These are phyloP conservation scores for Cantharellus anzutake DNA, from an alignment of 768 basidiomycete genomes.

Conservation along the genomic window DNA sequence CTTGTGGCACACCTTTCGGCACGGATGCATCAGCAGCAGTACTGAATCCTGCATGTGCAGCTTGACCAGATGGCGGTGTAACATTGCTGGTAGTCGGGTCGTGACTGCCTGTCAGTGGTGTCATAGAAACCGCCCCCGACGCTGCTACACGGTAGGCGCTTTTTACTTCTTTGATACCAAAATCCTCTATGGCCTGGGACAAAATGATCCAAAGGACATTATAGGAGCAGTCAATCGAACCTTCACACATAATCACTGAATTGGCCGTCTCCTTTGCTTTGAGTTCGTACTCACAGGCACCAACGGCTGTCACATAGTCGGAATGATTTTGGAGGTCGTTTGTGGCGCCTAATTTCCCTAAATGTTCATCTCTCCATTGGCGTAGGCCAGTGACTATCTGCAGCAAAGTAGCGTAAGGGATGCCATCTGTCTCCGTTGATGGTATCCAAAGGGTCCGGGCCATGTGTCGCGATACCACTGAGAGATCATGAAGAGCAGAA, in stretches of 20 bases:
- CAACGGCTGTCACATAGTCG: constrained; percentile 74
- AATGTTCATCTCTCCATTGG: constrained; percentile 59
- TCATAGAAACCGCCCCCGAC: background rate
- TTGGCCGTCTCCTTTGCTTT: background rate
- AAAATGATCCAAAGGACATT: background rate
- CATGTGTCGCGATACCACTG: constrained; percentile 65
- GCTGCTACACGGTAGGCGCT: constrained; percentile 17
- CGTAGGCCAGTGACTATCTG: constrained; percentile 36
- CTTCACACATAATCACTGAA: background rate
- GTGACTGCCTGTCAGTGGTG: too few relatives aligned
- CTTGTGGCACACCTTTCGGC: constrained; percentile 18
- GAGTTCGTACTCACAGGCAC: constrained; percentile 27
- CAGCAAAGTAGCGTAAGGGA: constrained; percentile 45
- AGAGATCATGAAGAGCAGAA: constrained; percentile 63
- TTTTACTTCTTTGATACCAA: constrained; percentile 60
- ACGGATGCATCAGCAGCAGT: constrained; percentile 12
- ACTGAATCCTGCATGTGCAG: background rate
- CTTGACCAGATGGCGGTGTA: background rate
- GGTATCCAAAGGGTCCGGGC: constrained; percentile 69
- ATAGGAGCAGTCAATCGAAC: constrained; percentile 8
- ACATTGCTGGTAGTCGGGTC: too few relatives aligned
- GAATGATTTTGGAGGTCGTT: constrained; percentile 66
- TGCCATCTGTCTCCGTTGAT: constrained; percentile 52
- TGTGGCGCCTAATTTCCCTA: constrained; percentile 70
- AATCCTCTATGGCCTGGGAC: constrained; percentile 61